phyloP scores from a whole-genome alignment of 352 stramenopile species.

The Globisporangium paroecandrum region DNA sequence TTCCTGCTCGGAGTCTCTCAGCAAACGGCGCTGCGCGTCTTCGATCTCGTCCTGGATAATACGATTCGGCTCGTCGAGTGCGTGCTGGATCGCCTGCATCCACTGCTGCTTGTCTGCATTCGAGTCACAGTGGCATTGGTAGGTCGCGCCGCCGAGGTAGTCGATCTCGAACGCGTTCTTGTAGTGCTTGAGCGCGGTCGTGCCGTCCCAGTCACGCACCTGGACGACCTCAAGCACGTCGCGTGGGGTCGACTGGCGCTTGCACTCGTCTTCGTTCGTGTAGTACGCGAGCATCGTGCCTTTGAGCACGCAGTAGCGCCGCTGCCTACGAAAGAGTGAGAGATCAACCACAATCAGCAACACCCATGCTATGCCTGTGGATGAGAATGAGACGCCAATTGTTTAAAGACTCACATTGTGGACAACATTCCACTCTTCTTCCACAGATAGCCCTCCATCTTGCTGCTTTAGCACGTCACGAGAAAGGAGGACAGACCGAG shows the following conservation, averaged over 20 bases:
- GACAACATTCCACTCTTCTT: slow-evolving; percentile 45
- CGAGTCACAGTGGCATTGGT: slow-evolving; percentile 61
- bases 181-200: slow-evolving; percentile 19
- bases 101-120: slow-evolving; percentile 49
- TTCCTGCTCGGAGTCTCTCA: slow-evolving; percentile 34
- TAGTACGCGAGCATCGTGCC: slow-evolving; percentile 76
- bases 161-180: slow-evolving; percentile 25
- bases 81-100: slow-evolving; percentile 56
- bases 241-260: slow-evolving; percentile 37
- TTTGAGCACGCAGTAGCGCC: slow-evolving; percentile 71
- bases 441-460: slow-evolving; percentile 45
- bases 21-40: slow-evolving; percentile 53
- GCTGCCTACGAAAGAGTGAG: slow-evolving; percentile 35
- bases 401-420: slow-evolving; percentile 36
- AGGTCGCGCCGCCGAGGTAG: slow-evolving; percentile 39
- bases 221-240: slow-evolving; percentile 62
- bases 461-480: neutral
- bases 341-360: neutral
- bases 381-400: neutral
- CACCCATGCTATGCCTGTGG: neutral
- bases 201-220: slow-evolving; percentile 34
- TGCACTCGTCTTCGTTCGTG: slow-evolving; percentile 43
- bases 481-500: neutral
- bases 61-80: slow-evolving; percentile 65
- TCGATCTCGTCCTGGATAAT: slow-evolving; percentile 76